Evolutionary conservation across 352 stramenopile species (phyloP), one percentile per base, ranked within the genome.

Genomic region (Phytophthora syringae): DNA sequence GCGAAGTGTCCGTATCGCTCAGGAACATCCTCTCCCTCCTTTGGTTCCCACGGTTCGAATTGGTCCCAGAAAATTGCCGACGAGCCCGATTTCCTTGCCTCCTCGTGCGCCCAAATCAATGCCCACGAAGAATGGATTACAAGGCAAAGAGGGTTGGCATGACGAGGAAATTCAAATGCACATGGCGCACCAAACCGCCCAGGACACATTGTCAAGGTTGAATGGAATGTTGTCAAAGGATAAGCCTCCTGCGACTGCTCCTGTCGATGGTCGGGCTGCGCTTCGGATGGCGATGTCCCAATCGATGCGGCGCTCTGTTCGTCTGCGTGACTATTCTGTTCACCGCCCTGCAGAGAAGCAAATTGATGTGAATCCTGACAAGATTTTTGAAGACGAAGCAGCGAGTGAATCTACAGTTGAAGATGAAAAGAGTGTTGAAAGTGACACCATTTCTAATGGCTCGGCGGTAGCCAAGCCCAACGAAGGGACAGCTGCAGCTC

Each of bases 161-260:
- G 81, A 90, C 9, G 76, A 89, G 44, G 72, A 90, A 21, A 50
- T 89, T 1, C 74, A 77, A 42, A 60, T 86, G 5, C 72, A 77
- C 16, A 67, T 82, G 36, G 83, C 84, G 59, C 78, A 91, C 51
- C 74, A 85, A 51, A 84, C 72, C 18, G 84, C 80, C 0, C 73
- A 91, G 53, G 80, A 91, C 34, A 90, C 82, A 40, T 43, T 93
- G 3, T 91, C 79, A 7, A 63, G 74, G 18, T 57, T 93, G 6
- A 89, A 93, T 27, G 77, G 72, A 1, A 90, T 93, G 30, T 49
- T 93, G 24, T 72, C 48, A 1, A 82, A 82, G 42, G 76, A 80
- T 39, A 74, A 74, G 10, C 21, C 48, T 7, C 66, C 72, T 1
- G 42, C 37, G 2, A 72, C 65, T 32, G 49, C 56, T 37, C 57